A percentile compares a stretch with the other conserved stretches of the same genome.
Conservation (phyloP, 164 flowering plant species). For the Buxus sempervirens region DNA sequence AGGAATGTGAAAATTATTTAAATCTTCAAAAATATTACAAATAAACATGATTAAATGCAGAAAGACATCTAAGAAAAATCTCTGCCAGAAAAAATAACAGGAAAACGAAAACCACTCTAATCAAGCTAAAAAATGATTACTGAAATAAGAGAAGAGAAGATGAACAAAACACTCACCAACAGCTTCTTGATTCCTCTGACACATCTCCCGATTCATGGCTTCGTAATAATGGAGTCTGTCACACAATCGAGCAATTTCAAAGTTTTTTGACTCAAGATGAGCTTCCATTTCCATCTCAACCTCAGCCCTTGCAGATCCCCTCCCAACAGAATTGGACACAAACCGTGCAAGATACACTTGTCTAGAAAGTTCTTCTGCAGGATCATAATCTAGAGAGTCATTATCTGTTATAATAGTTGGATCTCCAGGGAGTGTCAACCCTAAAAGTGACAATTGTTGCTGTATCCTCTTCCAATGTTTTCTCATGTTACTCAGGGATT, state of each 20-base stretch:
- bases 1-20: too few relatives aligned
- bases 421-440: constrained; percentile 52
- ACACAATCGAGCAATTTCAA: constrained; percentile 74
- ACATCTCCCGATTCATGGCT: constrained; percentile 86
- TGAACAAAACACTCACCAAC: constrained; percentile 43
- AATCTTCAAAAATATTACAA: too few relatives aligned
- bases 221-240: constrained; percentile 82
- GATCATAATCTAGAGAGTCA: constrained; percentile 27
- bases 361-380: constrained; percentile 45
- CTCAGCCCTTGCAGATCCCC: constrained; percentile 74
- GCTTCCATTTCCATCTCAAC: constrained; percentile 68
- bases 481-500: constrained; percentile 44
- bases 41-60: background rate
- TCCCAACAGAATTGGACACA: constrained; percentile 70
- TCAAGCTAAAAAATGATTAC: background rate
- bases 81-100: background rate
- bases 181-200: constrained; percentile 85
- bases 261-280: constrained; percentile 61
- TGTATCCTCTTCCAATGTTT: constrained; percentile 57
- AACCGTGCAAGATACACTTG: constrained; percentile 57
- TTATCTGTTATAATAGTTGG: constrained; percentile 25
- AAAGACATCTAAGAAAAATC: background rate
- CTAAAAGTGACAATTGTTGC: constrained; percentile 46
- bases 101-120: background rate
- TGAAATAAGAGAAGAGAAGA: background rate